phyloP scores from a whole-genome alignment of 164 flowering plant genomes.

The Stephania cephalantha region DNA sequence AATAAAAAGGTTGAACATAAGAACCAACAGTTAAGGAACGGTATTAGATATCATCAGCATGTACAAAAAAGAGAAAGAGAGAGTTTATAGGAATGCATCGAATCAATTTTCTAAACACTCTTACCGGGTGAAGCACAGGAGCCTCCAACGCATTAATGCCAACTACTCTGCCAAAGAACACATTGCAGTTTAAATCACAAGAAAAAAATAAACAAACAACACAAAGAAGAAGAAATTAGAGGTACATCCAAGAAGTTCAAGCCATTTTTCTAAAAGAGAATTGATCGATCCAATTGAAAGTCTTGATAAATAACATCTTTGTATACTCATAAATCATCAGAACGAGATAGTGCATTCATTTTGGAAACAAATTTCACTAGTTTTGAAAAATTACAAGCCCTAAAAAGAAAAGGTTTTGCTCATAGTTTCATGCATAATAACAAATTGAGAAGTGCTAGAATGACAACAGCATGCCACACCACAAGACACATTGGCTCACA shows the following conservation, averaged over 20 bases:
- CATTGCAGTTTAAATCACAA: constrained; percentile 18
- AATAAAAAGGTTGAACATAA: background rate
- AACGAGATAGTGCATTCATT: background rate
- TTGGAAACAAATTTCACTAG: background rate
- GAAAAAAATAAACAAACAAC: background rate
- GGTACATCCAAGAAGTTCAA: background rate
- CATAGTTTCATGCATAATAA: background rate
- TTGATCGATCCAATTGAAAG: too few relatives aligned
- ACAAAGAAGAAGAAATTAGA: background rate
- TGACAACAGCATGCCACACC: too few relatives aligned
- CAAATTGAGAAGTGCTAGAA: too few relatives aligned
- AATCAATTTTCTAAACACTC: constrained; percentile 5
- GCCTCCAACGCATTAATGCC: constrained; percentile 74
- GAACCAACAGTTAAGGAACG: background rate
- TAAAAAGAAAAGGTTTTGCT: background rate
- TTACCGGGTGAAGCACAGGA: constrained; percentile 88
- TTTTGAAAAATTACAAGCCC: background rate
- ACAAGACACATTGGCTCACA: too few relatives aligned
- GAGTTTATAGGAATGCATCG: background rate
- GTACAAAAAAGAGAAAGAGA: background rate
- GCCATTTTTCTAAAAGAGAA: too few relatives aligned
- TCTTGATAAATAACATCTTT: too few relatives aligned
- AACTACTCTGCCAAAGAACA: constrained; percentile 67
- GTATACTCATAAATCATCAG: too few relatives aligned
- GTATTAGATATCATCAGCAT: background rate